phyloP scores from a whole-genome alignment of 179 eudicot species.

The Beta macrorhiza region DNA sequence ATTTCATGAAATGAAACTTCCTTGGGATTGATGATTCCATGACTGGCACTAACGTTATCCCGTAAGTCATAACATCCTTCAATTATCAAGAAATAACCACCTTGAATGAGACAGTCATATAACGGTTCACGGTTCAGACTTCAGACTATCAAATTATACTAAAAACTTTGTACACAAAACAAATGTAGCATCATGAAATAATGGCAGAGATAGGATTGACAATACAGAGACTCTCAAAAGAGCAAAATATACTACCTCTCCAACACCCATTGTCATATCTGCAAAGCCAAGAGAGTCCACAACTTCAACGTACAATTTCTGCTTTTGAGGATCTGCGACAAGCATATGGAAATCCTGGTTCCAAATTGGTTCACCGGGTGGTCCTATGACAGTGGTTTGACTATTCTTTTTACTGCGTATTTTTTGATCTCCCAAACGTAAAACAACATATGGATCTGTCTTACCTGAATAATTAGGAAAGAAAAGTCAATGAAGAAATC shows the following conservation, averaged over 20 bases:
- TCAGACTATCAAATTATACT: neutral
- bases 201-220: neutral
- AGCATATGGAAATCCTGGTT: slow-evolving; percentile 98
- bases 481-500: neutral
- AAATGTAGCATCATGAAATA: neutral
- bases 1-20: too few relatives aligned
- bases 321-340: slow-evolving; percentile 74
- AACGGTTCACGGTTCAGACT: neutral
- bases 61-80: neutral
- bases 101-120: neutral
- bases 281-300: slow-evolving; percentile 84
- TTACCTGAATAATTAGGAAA: slow-evolving; percentile 50
- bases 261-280: slow-evolving; percentile 65
- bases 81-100: neutral
- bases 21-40: too few relatives aligned
- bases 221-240: neutral
- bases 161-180: neutral
- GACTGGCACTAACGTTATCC: neutral
- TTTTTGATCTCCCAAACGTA: slow-evolving; percentile 83
- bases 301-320: slow-evolving; percentile 69
- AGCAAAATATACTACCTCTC: slow-evolving; percentile 56
- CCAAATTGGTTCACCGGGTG: slow-evolving; percentile 99
- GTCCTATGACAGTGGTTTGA: slow-evolving; percentile 94
- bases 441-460: slow-evolving; percentile 89
- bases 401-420: slow-evolving; percentile 91